Percentiles rank a stretch among this genome's conserved stretches.
These are phyloP conservation scores for Xylariaceae sp. DNA, from an alignment of 2,329 filamentous ascomycete genomes.

Conservation along the genomic window DNA sequence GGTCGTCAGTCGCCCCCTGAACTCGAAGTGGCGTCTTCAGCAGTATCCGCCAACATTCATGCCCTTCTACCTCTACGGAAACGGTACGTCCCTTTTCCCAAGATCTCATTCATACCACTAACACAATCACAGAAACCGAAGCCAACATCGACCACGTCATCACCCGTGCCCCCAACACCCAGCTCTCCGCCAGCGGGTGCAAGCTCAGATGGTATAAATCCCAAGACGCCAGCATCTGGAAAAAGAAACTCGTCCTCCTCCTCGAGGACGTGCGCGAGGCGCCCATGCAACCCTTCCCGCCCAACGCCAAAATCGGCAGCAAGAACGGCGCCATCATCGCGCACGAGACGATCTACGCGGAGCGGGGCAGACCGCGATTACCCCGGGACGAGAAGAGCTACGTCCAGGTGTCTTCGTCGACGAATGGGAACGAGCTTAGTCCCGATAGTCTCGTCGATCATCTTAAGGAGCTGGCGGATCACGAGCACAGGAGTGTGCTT, in stretches of 20 bases:
- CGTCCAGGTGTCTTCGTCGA: background rate
- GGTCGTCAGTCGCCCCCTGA: conserved; percentile 35
- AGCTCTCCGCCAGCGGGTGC: conserved; percentile 30
- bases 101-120: background rate
- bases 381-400: background rate
- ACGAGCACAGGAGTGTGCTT: background rate
- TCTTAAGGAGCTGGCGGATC: background rate
- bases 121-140: conserved; percentile 24
- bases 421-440: background rate
- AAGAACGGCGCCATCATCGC: conserved; percentile 25
- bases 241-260: conserved; percentile 28
- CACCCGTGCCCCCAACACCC: conserved; percentile 38
- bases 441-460: background rate
- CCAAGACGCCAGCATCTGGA: conserved; percentile 14
- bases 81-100: conserved; percentile 9
- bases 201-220: conserved; percentile 17
- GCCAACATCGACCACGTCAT: conserved; percentile 41
- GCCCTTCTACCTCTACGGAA: conserved; percentile 44
- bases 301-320: conserved; percentile 25
- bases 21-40: conserved; percentile 31
- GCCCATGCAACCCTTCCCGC: conserved; percentile 37
- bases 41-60: conserved; percentile 35
- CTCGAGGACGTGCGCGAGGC: conserved; percentile 33
- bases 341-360: background rate
- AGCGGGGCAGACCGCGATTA: background rate